These are phyloP conservation scores for Niveomyces coronatus DNA, from an alignment of 2,329 filamentous ascomycete genomes.

Conservation along the genomic window DNA sequence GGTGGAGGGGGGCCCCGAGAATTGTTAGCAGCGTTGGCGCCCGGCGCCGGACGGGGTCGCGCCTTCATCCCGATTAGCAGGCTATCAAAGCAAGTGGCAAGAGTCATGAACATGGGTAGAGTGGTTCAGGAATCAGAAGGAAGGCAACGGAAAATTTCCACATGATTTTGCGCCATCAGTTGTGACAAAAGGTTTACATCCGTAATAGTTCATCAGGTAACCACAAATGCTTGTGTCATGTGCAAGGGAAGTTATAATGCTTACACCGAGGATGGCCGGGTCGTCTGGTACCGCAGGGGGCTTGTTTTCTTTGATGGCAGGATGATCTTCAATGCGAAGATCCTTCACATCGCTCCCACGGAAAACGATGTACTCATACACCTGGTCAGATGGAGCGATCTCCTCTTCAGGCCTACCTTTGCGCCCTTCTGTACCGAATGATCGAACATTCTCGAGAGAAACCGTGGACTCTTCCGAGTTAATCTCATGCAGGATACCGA, in stretches of 20 bases:
- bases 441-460: slow-evolving; percentile 90
- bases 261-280: slow-evolving; percentile 93
- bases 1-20: slow-evolving; percentile 19
- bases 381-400: slow-evolving; percentile 70
- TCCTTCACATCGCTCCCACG: slow-evolving; percentile 98
- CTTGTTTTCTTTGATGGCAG: slow-evolving; percentile 62
- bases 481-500: slow-evolving; percentile 93
- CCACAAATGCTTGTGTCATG: slow-evolving; percentile 16
- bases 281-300: slow-evolving; percentile 80
- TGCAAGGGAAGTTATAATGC: slow-evolving; percentile 31
- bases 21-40: slow-evolving; percentile 19
- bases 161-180: slow-evolving; percentile 92
- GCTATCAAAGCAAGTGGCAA: neutral
- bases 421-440: slow-evolving; percentile 88
- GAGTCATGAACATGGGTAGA: slow-evolving; percentile 11
- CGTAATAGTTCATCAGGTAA: slow-evolving; percentile 87
- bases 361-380: slow-evolving; percentile 99
- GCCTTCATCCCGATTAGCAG: slow-evolving; percentile 19
- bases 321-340: slow-evolving; percentile 79
- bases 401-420: slow-evolving; percentile 69
- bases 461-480: slow-evolving; percentile 96
- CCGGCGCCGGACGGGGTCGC: slow-evolving; percentile 28
- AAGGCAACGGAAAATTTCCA: slow-evolving; percentile 99
- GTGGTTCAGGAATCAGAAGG: slow-evolving; percentile 66
- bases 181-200: slow-evolving; percentile 80